Evolutionary conservation across 805 yeast species (phyloP).

Genomic region (Wickerhamiella kurtzmanii): DNA sequence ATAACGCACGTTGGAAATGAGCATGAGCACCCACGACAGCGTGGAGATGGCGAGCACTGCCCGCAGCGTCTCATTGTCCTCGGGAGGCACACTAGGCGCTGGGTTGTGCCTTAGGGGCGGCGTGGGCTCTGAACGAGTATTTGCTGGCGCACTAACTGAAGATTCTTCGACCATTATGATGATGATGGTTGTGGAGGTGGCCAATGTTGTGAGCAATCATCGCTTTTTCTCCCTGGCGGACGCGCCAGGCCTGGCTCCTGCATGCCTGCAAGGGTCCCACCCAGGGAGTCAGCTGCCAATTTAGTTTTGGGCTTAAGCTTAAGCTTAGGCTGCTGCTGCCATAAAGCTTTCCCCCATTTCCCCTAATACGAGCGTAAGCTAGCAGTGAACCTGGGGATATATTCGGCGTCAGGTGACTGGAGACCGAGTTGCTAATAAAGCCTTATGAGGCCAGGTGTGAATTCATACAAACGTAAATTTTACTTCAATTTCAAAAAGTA

Average conservation of each 20-base stretch:
- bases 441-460: background rate
- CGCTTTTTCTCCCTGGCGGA: too few species aligned
- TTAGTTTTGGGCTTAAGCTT: too few species aligned
- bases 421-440: background rate
- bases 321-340: too few species aligned
- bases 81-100: background rate
- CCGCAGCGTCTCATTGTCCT: background rate
- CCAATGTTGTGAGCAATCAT: too few species aligned
- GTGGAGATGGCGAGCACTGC: background rate
- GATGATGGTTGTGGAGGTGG: background rate
- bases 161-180: background rate
- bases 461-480: background rate
- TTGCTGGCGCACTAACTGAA: background rate
- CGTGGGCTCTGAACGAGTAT: background rate
- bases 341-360: too few species aligned
- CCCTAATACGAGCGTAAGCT: too few species aligned
- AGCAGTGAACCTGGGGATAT: too few species aligned
- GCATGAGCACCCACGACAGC: constrained; percentile 35
- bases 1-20: constrained; percentile 42
- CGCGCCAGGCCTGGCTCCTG: too few species aligned
- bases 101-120: background rate
- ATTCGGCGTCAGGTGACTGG: too few species aligned
- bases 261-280: too few species aligned
- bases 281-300: too few species aligned
- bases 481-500: background rate